phyloP scores from a whole-genome alignment of 2,329 filamentous ascomycete genomes.

The Volutella citrinella region DNA sequence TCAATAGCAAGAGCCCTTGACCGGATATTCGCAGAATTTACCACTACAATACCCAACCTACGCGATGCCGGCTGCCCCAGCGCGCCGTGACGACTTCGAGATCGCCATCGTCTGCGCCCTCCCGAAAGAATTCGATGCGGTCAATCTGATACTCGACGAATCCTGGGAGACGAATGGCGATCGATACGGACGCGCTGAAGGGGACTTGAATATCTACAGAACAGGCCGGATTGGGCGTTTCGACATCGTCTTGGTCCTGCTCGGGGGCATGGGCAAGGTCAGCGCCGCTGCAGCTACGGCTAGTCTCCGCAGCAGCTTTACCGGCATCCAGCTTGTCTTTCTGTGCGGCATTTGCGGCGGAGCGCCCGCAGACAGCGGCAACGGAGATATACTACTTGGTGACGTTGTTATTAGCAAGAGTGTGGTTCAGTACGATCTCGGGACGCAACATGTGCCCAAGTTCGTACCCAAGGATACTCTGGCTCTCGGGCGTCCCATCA shows the following conservation, averaged over 20 bases:
- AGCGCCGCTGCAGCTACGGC: constrained; percentile 23
- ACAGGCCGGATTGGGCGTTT: constrained; percentile 26
- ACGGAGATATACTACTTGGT: constrained; percentile 24
- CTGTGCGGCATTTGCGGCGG: constrained; percentile 41
- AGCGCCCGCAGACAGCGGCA: constrained; percentile 18
- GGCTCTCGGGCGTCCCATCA: constrained; percentile 10
- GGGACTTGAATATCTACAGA: constrained; percentile 28
- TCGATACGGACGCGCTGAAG: constrained; percentile 18
- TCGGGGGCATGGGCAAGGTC: constrained; percentile 27
- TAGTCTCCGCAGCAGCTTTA: constrained; percentile 32
- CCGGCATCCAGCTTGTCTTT: constrained; percentile 29
- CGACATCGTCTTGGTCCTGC: constrained; percentile 27
- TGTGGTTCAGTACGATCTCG: constrained; percentile 27
- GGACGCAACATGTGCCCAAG: constrained; percentile 12
- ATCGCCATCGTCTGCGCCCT: constrained; percentile 30
- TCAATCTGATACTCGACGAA: constrained; percentile 21
- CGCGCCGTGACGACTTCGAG: too few species aligned
- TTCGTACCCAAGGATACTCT: constrained; percentile 24
- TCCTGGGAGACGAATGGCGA: constrained; percentile 23
- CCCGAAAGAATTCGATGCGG: constrained; percentile 21
- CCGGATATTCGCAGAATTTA: too few species aligned
- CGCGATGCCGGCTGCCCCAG: too few species aligned
- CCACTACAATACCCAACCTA: too few species aligned
- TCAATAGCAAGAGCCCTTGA: too few species aligned
- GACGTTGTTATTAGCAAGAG: constrained; percentile 31